Base-by-base conservation (phyloP, 2,329 filamentous ascomycete genomes). In the Ophiocordyceps polyrhachis-furcata region DNA sequence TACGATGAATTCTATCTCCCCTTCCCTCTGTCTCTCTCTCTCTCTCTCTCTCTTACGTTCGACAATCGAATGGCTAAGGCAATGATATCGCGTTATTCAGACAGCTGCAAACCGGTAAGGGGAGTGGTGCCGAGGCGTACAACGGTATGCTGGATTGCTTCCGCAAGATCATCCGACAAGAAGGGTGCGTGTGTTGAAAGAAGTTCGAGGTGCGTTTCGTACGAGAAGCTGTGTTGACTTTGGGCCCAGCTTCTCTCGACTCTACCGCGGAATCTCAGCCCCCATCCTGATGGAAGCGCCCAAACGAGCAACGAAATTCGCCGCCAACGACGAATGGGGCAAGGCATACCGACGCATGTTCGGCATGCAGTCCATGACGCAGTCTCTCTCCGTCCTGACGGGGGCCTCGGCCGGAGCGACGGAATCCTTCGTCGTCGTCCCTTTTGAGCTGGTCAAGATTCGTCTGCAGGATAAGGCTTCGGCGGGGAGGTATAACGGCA, bases 61-160 rank as follows among this genome's bases (percentile, higher is more conserved):
- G n/a, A 40, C 46, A 15, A 3, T 15, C 5, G 4, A 11, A 5
- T 11, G n/a, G 38, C 43, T 40, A 31, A 12, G 41, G 31, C 42
- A 9, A 19, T 19, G 15, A 29, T 8, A 9, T 12, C 2, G 19
- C 29, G 15, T 23, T 25, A 3, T 12, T 49, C 56, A 94, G 84
- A 62, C 88, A 95, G 66, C 73, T 95, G 46, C 88, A 95, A 68
- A 83, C 82, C 45, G 81, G 81, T 56, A 73, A 70, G 52, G 76
- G 71, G 40, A 68, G 71, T 20, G 85, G 86, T 48, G 80, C 80
- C 52, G 91, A 96, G 56, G 70, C 74, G 54, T 96, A 98, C 74
- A 94, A 77, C 69, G 86, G 91, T 73, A 98, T 96, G 87, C 60
- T 95, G 48, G 91, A 98, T 66, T 96, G 89, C 72, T 93, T 98